These are phyloP conservation scores for Pleurotus ostreatus DNA, from an alignment of 768 basidiomycete species.

Conservation along the genomic window DNA sequence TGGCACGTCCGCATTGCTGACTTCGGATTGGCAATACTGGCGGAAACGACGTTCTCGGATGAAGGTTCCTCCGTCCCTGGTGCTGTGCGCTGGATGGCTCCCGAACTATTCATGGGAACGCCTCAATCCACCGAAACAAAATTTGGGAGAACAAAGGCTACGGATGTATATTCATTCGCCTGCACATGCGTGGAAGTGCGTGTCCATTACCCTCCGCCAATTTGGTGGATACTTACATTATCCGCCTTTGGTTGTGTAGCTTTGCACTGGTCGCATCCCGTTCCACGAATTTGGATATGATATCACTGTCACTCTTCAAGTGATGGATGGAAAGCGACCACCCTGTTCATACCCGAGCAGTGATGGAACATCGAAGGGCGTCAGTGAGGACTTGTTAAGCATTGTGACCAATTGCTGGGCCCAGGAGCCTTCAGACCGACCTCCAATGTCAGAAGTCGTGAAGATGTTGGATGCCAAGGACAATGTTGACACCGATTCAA, in stretches of 20 bases:
- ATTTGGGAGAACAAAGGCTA: slow-evolving; percentile 8
- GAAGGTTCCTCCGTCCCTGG: slow-evolving; percentile 17
- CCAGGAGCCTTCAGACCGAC: background rate
- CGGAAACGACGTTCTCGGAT: slow-evolving; percentile 14
- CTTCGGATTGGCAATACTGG: slow-evolving; percentile 22
- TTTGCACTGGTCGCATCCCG: slow-evolving; percentile 18
- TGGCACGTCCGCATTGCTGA: slow-evolving; percentile 22
- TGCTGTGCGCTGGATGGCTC: slow-evolving; percentile 23
- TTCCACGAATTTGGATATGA: slow-evolving; percentile 17
- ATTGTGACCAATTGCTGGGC: slow-evolving; percentile 7
- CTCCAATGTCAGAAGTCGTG: background rate
- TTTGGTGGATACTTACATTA: too few species aligned
- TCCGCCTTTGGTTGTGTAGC: slow-evolving; percentile 22
- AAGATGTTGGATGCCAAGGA: background rate
- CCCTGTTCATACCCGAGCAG: background rate
- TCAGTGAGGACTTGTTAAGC: background rate
- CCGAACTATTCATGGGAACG: slow-evolving; percentile 14
- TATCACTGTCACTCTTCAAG: slow-evolving; percentile 14
- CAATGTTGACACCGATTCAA: background rate
- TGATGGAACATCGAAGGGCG: background rate
- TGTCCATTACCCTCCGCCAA: slow-evolving; percentile 1
- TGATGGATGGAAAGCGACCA: slow-evolving; percentile 9
- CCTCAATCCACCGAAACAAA: slow-evolving; percentile 12
- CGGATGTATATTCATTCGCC: slow-evolving; percentile 25
- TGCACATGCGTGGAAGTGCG: slow-evolving; percentile 26